phyloP scores from a whole-genome alignment of 1,139 yeast species.

The Blastobotrys ciferrii region DNA sequence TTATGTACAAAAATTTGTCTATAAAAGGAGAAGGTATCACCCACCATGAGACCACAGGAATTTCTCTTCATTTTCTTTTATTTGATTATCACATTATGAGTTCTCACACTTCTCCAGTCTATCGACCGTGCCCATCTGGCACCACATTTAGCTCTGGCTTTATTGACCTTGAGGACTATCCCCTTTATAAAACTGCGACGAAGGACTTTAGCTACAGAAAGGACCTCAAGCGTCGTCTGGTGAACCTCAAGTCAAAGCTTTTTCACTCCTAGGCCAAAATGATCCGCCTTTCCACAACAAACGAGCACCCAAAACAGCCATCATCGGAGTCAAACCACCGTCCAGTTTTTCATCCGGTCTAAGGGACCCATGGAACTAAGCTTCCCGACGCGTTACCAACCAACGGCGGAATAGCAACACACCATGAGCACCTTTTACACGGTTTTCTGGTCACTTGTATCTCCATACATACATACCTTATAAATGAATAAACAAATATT shows the following conservation, averaged over 20 bases:
- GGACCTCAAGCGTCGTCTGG: background rate
- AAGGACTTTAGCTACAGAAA: background rate
- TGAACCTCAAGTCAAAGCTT: background rate
- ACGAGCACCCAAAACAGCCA: background rate
- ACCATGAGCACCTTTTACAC: no score
- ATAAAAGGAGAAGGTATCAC: no score
- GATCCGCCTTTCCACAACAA: background rate
- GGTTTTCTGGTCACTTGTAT: background rate
- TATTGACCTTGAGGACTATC: background rate
- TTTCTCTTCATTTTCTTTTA: no score
- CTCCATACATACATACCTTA: no score
- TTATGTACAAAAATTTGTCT: no score
- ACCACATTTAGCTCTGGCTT: background rate
- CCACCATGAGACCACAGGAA: no score
- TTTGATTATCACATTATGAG: background rate
- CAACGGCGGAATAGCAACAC: no score
- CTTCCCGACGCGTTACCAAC: no score
- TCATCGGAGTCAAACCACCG: background rate
- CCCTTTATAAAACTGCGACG: background rate
- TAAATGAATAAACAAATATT: no score
- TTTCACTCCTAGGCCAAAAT: no score
- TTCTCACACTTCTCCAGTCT: background rate
- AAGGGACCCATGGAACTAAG: no score
- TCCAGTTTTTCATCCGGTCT: background rate
- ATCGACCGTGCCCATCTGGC: background rate